Evolutionary conservation across 768 basidiomycete species (phyloP), one percentile per base, ranked within the genome.

Genomic region (Phaeolepiota aurea): DNA sequence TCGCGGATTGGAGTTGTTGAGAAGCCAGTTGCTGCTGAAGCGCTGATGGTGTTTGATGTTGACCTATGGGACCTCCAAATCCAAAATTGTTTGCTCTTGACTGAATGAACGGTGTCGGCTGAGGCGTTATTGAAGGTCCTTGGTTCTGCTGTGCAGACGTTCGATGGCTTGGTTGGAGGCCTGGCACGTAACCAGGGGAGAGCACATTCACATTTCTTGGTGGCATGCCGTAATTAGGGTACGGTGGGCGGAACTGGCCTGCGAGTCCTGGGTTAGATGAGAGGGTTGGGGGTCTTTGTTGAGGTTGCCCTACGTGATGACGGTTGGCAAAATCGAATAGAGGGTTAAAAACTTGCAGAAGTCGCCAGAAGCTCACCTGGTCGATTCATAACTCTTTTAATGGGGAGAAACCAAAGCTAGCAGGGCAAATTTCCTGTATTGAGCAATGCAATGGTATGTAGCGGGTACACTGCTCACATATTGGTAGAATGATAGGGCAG

Each of bases 251-350:
- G 59, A 77, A 87, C 52, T 81, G 82, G 30, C 65, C 74, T 9
- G 74, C 66, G 44, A 84, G 70, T 28, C 64, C 65, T 45, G 82
- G 72, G 44, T 77, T 79, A 20, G 81, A 76, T 7, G 74, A 72
- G 44, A 87, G 74, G 59, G 73, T 83, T 48, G 86, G 83, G 38
- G 85, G 83, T 58, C 85, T 72, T 61, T 87, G 85, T 53, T 82
- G 83, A 40, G 84, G 82, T 74, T 86, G 85, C 54, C 83, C 82
- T 87, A 57, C 45, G 53, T 38, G 41, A 34, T 42, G 37, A 57
- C 47, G 51, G 57, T 44, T 45, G 42, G 43, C 41, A 53, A 59
- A 54, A 54, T 50, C 36, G 40, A 23, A 30, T 33, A 23, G 36
- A 48, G 41, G 37, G 39, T 37, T 42, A 38, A 44, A 40, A 30